Conservation (phyloP, 345 rosid species). For the Brassica carinata region DNA sequence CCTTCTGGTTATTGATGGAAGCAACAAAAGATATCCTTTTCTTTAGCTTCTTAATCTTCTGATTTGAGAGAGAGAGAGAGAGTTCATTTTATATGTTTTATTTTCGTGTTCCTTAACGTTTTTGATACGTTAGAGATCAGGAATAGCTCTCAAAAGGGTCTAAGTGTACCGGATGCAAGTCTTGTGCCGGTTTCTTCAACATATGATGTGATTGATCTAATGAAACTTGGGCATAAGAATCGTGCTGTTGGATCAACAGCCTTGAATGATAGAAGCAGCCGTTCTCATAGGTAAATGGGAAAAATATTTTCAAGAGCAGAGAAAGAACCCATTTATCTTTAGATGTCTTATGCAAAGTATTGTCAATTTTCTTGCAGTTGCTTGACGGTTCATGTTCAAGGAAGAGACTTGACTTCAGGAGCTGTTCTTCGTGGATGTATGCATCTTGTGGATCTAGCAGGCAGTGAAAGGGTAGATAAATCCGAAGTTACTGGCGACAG, state of each 20-base stretch:
- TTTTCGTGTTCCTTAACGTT: slow-evolving; percentile 49
- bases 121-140: slow-evolving; percentile 82
- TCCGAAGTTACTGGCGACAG: slow-evolving; percentile 94
- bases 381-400: slow-evolving; percentile 97
- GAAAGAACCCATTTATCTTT: neutral
- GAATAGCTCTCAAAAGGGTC: slow-evolving; percentile 87
- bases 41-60: slow-evolving; percentile 25
- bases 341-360: slow-evolving; percentile 3
- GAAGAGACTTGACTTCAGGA: slow-evolving; percentile 87
- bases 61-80: neutral
- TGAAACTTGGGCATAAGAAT: slow-evolving; percentile 88
- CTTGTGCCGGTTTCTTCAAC: slow-evolving; percentile 83
- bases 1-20: slow-evolving; percentile 84
- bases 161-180: slow-evolving; percentile 93
- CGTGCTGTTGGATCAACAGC: slow-evolving; percentile 97
- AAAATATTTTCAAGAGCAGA: slow-evolving; percentile 9
- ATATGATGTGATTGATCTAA: slow-evolving; percentile 80
- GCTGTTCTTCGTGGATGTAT: slow-evolving; percentile 79
- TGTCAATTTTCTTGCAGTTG: slow-evolving; percentile 56
- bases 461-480: slow-evolving; percentile 95
- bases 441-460: slow-evolving; percentile 98
- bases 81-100: neutral
- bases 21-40: slow-evolving; percentile 97
- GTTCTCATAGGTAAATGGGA: slow-evolving; percentile 81
- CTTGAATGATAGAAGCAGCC: slow-evolving; percentile 95